Conservation (phyloP, 495 filamentous ascomycete species). For the Penicillium angulare region DNA sequence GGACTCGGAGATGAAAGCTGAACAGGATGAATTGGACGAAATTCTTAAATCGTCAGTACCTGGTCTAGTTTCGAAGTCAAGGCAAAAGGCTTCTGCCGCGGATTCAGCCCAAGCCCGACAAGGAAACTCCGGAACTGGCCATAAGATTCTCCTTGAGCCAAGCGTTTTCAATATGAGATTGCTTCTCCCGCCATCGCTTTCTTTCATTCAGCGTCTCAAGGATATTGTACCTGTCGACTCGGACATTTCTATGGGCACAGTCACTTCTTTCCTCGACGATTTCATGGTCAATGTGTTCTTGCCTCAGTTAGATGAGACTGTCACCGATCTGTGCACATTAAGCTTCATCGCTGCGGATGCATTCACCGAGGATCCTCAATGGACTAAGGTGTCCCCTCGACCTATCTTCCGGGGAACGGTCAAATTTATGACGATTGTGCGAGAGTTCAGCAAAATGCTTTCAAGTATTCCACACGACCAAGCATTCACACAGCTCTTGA, state of each 20-base stretch:
- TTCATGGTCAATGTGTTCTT: slow-evolving; percentile 98
- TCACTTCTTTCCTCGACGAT: slow-evolving; percentile 96
- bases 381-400: slow-evolving; percentile 69
- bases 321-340: slow-evolving; percentile 80
- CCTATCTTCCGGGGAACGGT: slow-evolving; percentile 88
- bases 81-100: slow-evolving; percentile 36
- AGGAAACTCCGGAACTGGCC: slow-evolving; percentile 62
- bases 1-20: slow-evolving; percentile 69
- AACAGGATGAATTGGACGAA: slow-evolving; percentile 85
- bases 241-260: slow-evolving; percentile 79
- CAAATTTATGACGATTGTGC: slow-evolving; percentile 82
- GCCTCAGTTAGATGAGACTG: slow-evolving; percentile 92
- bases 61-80: slow-evolving; percentile 80
- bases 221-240: slow-evolving; percentile 82
- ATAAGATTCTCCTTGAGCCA: slow-evolving; percentile 89
- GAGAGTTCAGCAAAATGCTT: slow-evolving; percentile 90
- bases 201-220: slow-evolving; percentile 88
- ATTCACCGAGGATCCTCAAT: slow-evolving; percentile 83
- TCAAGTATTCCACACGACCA: slow-evolving; percentile 95
- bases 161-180: slow-evolving; percentile 98
- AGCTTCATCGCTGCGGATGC: slow-evolving; percentile 81
- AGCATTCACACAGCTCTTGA: slow-evolving; percentile 86
- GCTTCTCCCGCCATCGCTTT: slow-evolving; percentile 86
- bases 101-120: slow-evolving; percentile 39
- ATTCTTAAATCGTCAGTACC: slow-evolving; percentile 91